Base-by-base conservation (phyloP, 2,329 filamentous ascomycete species). In the Aureobasidium namibiae region DNA sequence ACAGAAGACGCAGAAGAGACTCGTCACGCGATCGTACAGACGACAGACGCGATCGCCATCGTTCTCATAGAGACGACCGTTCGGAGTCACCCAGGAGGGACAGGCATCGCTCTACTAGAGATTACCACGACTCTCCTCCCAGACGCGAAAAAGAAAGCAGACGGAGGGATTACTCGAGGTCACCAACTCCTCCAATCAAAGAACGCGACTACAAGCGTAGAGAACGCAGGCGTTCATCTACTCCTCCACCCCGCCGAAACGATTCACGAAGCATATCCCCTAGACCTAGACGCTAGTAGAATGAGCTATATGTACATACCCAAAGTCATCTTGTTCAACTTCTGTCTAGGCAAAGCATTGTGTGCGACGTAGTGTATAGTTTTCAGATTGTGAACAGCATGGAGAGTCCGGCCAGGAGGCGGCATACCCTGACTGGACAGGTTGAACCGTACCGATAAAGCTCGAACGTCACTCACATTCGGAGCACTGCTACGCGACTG, bases 1-100 rank as follows among this genome's bases (percentile, higher is more conserved):
- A 56, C 36, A 61, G 48, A 38, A 61, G 60, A 29, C 57, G 56
- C 14, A 53, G 61, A 34, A 61, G 56, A 46, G 56, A 59, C 24
- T 61, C 64, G 1, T 45, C 54, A 5, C 58, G 58, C n/a, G 38
- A 54, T 1, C 62, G 60, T 2, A 45, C 60, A n/a, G 52, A 56
- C 7, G 52, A 36, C 18, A 44, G 29, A 36, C 36, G 57, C 5
- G 52, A 62, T n/a, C 18, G 54, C 16, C 41, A 57, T 42, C 45
- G 56, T 6, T 58, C 61, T 2, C 26, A 29, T 14, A 60, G 48
- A 41, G 26, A 23, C 26, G 54, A 57, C 23, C 41, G 54, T 24
- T 46, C 54, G 23, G 41, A 39, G 18, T 26, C 44, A 24, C 34
- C 24, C n/a, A 33, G 56, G 33, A 41, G 38, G 21, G 46, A 53